Evolutionary conservation across 345 rosid genomes (phyloP).

Genomic region (Eucalyptus tenuipes): DNA sequence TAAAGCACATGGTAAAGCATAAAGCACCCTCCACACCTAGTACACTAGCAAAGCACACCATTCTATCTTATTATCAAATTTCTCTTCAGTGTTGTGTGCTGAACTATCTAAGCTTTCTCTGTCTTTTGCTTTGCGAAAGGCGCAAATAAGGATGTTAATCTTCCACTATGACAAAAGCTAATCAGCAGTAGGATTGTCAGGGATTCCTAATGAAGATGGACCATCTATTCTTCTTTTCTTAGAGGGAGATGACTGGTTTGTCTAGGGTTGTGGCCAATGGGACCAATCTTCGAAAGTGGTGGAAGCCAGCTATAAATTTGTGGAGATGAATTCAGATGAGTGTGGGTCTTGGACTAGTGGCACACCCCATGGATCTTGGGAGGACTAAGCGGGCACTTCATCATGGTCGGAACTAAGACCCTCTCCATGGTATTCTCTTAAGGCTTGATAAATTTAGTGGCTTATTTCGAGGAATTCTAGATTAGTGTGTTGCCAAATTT

Average conservation of each 20-base stretch:
- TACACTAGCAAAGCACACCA: background rate
- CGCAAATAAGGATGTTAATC: no score
- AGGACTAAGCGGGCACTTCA: rapidly evolving
- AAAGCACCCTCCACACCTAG: background rate
- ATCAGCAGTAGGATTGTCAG: background rate
- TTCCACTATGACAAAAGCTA: background rate
- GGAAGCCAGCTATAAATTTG: background rate
- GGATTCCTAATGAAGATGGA: background rate
- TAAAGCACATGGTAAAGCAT: background rate
- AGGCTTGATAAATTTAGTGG: background rate
- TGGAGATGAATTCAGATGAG: background rate
- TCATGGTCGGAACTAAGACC: background rate
- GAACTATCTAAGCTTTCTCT: no score
- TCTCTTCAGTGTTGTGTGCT: background rate
- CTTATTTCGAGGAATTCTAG: background rate
- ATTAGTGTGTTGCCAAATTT: background rate
- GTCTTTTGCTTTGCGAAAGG: background rate
- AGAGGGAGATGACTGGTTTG: background rate
- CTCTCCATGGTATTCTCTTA: background rate
- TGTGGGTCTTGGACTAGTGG: background rate
- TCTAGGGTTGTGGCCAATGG: background rate
- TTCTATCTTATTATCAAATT: no score
- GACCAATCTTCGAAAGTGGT: background rate
- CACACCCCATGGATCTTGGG: background rate
- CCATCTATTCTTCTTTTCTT: no score